Conservation (phyloP, 345 rosid species). For the Melastoma malabathricum region DNA sequence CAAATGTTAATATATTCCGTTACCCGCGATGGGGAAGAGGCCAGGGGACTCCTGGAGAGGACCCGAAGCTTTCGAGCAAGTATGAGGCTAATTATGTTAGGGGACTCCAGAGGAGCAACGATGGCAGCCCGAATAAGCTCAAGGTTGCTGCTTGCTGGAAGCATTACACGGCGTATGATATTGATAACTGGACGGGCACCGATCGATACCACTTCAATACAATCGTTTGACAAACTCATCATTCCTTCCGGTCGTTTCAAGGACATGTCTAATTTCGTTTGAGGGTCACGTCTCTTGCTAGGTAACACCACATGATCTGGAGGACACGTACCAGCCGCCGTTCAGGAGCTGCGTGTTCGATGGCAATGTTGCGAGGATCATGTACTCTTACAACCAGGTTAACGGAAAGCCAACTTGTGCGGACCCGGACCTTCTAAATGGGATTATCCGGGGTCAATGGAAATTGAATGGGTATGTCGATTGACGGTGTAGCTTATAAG, state of each 20-base stretch:
- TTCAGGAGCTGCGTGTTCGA: slow-evolving; percentile 70
- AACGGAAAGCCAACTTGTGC: slow-evolving; percentile 85
- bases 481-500: too few species aligned
- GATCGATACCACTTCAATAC: slow-evolving; percentile 31
- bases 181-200: slow-evolving; percentile 24
- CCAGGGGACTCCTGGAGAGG: slow-evolving; percentile 48
- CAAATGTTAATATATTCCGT: slow-evolving; percentile 36
- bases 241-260: background rate
- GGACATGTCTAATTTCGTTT: background rate
- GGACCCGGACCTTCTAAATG: slow-evolving; percentile 47
- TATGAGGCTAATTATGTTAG: slow-evolving; percentile 34
- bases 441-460: slow-evolving; percentile 55
- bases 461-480: slow-evolving; percentile 53
- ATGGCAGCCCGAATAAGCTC: slow-evolving; percentile 12
- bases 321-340: slow-evolving; percentile 66
- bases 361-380: slow-evolving; percentile 72
- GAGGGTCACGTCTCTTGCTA: background rate
- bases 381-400: slow-evolving; percentile 89
- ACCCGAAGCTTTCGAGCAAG: slow-evolving; percentile 26
- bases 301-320: slow-evolving; percentile 81
- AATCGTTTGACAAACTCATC: slow-evolving; percentile 9
- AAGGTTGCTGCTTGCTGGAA: slow-evolving; percentile 35
- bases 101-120: slow-evolving; percentile 23
- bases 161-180: slow-evolving; percentile 38
- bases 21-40: slow-evolving; percentile 46